Evolutionary conservation across 2,329 filamentous ascomycete genomes (phyloP).

Genomic region (Penicillium sp.): DNA sequence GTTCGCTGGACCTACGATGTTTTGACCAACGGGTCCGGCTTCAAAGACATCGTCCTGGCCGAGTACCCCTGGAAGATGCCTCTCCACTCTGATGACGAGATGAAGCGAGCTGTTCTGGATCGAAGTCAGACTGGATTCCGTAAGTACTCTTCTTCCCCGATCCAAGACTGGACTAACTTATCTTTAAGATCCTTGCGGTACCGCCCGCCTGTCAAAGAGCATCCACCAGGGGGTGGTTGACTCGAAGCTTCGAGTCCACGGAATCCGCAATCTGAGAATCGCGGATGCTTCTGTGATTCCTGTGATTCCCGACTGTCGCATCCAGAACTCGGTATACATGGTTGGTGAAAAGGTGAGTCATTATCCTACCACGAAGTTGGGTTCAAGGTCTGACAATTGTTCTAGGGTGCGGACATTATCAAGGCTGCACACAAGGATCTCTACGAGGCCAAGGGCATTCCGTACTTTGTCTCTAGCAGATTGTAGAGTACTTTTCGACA

Average conservation of each 20-base stretch:
- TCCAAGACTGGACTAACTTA: background rate
- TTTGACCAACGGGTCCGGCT: conserved; percentile 58
- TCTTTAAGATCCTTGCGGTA: conserved; percentile 55
- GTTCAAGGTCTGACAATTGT: background rate
- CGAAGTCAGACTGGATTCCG: conserved; percentile 56
- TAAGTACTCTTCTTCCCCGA: background rate
- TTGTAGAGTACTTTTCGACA: conserved; percentile 1
- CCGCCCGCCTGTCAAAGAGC: conserved; percentile 54
- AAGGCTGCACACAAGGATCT: conserved; percentile 29
- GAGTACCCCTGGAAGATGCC: conserved; percentile 66
- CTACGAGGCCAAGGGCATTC: conserved; percentile 26
- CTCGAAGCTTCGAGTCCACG: conserved; percentile 55
- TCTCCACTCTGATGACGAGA: conserved; percentile 56
- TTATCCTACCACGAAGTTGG: background rate
- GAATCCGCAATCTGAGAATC: conserved; percentile 56
- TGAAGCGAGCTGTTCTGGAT: conserved; percentile 60
- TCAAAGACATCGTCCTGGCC: conserved; percentile 47
- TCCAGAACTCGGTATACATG: conserved; percentile 65
- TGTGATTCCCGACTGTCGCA: conserved; percentile 58
- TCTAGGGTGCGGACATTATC: conserved; percentile 33
- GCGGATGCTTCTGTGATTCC: conserved; percentile 61
- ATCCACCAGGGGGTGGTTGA: conserved; percentile 59
- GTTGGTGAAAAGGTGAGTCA: conserved; percentile 53
- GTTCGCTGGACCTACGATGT: conserved; percentile 60
- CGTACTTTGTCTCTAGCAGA: conserved; percentile 23